Conservation (phyloP, 805 yeast genomes). For the Phaffomyces opuntiae region DNA sequence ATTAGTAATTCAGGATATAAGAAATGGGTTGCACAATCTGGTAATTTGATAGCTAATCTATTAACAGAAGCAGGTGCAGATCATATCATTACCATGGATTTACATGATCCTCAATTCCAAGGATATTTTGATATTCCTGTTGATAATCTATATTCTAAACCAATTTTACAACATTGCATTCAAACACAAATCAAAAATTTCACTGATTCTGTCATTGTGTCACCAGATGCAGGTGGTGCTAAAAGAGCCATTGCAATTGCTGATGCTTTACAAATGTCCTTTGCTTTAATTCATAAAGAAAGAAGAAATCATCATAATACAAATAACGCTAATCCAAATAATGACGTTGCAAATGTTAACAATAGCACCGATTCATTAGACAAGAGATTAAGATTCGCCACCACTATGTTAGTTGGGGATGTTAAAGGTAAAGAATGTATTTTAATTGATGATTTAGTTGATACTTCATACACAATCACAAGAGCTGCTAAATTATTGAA, state of each 20-base stretch:
- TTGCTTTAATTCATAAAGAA: constrained; percentile 95
- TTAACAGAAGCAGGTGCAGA: constrained; percentile 93
- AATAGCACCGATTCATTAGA: constrained; percentile 1
- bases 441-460: constrained; percentile 89
- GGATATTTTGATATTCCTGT: constrained; percentile 97
- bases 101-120: constrained; percentile 97
- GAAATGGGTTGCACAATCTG: constrained; percentile 94
- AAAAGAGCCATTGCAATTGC: constrained; percentile 94
- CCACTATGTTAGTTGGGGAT: constrained; percentile 95
- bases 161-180: constrained; percentile 81
- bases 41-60: constrained; percentile 83
- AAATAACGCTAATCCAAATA: constrained; percentile 15
- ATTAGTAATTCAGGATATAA: constrained; percentile 49
- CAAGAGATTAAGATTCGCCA: constrained; percentile 42
- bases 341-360: constrained; percentile 1
- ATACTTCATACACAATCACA: constrained; percentile 86
- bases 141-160: constrained; percentile 86
- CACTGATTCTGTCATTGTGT: constrained; percentile 81
- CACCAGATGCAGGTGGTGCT: constrained; percentile 99
- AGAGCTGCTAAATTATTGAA: constrained; percentile 88
- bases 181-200: constrained; percentile 70
- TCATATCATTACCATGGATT: constrained; percentile 94
- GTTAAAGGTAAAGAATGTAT: constrained; percentile 82
- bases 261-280: constrained; percentile 78
- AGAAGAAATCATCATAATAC: constrained; percentile 37